phyloP scores from a whole-genome alignment of 768 basidiomycete species.

The Mycena galericulata region DNA sequence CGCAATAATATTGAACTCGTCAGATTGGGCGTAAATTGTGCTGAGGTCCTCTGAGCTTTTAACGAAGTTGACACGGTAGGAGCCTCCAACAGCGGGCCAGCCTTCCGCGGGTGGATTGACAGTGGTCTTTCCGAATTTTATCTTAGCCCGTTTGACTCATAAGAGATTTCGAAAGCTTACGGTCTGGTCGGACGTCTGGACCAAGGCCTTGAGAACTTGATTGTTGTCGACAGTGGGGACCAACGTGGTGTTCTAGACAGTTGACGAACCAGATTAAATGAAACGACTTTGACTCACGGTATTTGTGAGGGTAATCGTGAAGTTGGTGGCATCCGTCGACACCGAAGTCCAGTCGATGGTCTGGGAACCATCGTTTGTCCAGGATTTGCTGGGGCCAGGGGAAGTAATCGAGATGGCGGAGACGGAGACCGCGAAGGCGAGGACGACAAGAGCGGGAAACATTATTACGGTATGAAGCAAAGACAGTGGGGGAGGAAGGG shows the following conservation, averaged over 20 bases:
- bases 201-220: slow-evolving; percentile 67
- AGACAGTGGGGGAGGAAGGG: slow-evolving; percentile 33
- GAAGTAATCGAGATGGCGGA: slow-evolving; percentile 72
- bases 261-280: background rate
- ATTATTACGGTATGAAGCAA: slow-evolving; percentile 46
- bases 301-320: slow-evolving; percentile 68
- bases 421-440: slow-evolving; percentile 66
- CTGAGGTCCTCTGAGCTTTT: slow-evolving; percentile 56
- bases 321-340: slow-evolving; percentile 72
- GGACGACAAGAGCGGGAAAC: slow-evolving; percentile 50
- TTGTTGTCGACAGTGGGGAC: slow-evolving; percentile 31
- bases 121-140: slow-evolving; percentile 41
- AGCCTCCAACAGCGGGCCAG: slow-evolving; percentile 67
- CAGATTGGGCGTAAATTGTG: slow-evolving; percentile 79
- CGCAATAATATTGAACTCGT: slow-evolving; percentile 61
- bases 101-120: slow-evolving; percentile 71
- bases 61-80: slow-evolving; percentile 82
- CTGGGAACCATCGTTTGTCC: slow-evolving; percentile 69
- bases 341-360: slow-evolving; percentile 73
- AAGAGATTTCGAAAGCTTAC: slow-evolving; percentile 1
- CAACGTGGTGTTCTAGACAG: slow-evolving; percentile 34
- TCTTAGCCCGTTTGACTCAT: no score
- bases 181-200: slow-evolving; percentile 59
- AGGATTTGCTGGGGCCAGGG: slow-evolving; percentile 61
- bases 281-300: background rate